Evolutionary conservation across 2,329 filamentous ascomycete species (phyloP), one percentile per base, ranked within the genome.

Genomic region (Chaetomium sp.): DNA sequence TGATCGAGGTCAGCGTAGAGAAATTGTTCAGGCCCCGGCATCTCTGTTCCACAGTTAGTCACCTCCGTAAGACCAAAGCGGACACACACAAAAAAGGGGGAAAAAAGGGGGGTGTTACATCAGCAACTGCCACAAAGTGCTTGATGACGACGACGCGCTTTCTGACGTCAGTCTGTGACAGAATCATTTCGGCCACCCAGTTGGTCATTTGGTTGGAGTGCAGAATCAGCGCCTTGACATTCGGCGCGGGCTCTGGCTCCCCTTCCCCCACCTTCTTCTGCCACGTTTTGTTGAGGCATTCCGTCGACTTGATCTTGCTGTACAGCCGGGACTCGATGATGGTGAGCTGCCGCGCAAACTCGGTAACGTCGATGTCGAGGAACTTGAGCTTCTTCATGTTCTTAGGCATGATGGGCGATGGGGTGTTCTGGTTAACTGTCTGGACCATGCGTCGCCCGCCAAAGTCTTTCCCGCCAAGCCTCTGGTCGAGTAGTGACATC

Each of bases 381-480:
- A 99, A 98, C 78, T 98, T 99, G 71, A 99, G 85, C 79, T 97
- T 99, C 85, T 95, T 97, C 93, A 99, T 96, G 76, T 98, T 97
- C 84, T 97, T 97, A 1, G 95, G 95, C 76, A 97, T 87, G 74
- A 98, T 97, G 1, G 95, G 92, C 42, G 90, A 81, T 4, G 95
- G 94, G 0, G 91, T 90, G 68, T 91, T 89, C 71, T 89, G 89
- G 74, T 88, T 94, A 68, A 95, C 82, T 0, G 93, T 98, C 68
- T 95, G 88, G 21, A 99, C 89, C 75, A 99, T 85, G 38, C 92
- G 88, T 74, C 96, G 93, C 10, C 89, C 90, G 25, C 90, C 90
- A 23, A 91, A 89, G 19, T 90, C 95, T 74, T 96, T 93, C 64
- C 95, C 94, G 67, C 87, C 89, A 69, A 97, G 83, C 45, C 95